Evolutionary conservation across 352 stramenopile genomes (phyloP).

Genomic region (Phytophthora crassamura): DNA sequence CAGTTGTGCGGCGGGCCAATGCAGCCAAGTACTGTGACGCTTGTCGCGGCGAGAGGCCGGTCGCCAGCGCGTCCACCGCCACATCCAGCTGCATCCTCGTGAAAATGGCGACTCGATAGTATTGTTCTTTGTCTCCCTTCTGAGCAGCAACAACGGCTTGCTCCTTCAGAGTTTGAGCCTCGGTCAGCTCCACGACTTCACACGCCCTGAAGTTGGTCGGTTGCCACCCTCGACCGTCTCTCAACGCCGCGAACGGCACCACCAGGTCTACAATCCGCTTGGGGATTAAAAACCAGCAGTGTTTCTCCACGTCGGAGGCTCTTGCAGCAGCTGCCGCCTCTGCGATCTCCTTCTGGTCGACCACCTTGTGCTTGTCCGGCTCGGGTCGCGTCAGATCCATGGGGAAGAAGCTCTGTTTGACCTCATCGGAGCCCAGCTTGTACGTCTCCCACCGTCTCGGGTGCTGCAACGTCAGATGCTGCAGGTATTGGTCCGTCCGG

Average conservation of each 20-base stretch:
- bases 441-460: slow-evolving; percentile 48
- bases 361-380: slow-evolving; percentile 9
- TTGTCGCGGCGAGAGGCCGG: slow-evolving; percentile 23
- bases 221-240: background rate
- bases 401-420: slow-evolving; percentile 54
- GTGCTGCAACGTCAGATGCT: slow-evolving; percentile 57
- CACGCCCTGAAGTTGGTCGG: slow-evolving; percentile 12
- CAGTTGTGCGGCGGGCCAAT: background rate
- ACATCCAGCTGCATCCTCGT: slow-evolving; percentile 26
- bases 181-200: slow-evolving; percentile 8
- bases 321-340: slow-evolving; percentile 12
- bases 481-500: slow-evolving; percentile 60
- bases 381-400: slow-evolving; percentile 6
- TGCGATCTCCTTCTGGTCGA: slow-evolving; percentile 2
- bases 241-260: background rate
- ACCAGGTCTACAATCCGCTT: slow-evolving; percentile 18
- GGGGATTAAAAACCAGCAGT: slow-evolving; percentile 20
- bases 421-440: slow-evolving; percentile 30
- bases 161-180: background rate
- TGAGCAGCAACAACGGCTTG: background rate
- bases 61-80: slow-evolving; percentile 22
- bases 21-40: slow-evolving; percentile 14
- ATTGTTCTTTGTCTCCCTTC: background rate
- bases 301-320: slow-evolving; percentile 9
- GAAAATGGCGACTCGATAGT: slow-evolving; percentile 28